Evolutionary conservation across 768 basidiomycete genomes (phyloP).

Genomic region (Lyophyllum shimeji): DNA sequence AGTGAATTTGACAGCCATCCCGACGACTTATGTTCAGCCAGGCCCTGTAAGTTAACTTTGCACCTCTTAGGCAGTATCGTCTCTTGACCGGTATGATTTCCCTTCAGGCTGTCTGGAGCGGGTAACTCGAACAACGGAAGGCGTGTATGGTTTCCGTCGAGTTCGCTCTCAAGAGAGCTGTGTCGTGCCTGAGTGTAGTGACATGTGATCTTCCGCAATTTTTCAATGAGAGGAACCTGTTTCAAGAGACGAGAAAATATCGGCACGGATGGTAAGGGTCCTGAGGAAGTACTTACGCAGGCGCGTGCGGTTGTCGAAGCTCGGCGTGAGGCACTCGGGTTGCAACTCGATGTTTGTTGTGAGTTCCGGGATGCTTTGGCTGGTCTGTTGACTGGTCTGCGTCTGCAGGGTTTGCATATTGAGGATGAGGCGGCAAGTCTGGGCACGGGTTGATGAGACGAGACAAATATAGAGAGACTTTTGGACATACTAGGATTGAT

Average conservation of each 20-base stretch:
- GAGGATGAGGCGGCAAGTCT: slow-evolving; percentile 13
- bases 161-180: no score
- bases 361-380: not conserved
- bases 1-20: slow-evolving; percentile 2
- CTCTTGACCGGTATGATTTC: not conserved
- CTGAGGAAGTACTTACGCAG: no score
- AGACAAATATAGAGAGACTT: no score
- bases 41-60: slow-evolving; percentile 9
- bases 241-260: not conserved
- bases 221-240: not conserved
- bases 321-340: no score
- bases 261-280: no score
- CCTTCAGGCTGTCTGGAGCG: slow-evolving; percentile 9
- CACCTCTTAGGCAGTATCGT: not conserved
- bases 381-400: no score
- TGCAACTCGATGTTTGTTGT: slow-evolving; percentile 2
- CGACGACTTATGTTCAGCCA: slow-evolving; percentile 12
- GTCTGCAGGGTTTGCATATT: slow-evolving; percentile 8
- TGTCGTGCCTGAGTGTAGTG: no score
- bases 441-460: not conserved
- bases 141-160: not conserved
- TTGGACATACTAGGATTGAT: slow-evolving; percentile 10
- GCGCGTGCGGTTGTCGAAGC: no score
- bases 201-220: not conserved
- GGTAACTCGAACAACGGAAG: not conserved